phyloP scores from a whole-genome alignment of 768 basidiomycete genomes.

The Cyclocybe aegerita region DNA sequence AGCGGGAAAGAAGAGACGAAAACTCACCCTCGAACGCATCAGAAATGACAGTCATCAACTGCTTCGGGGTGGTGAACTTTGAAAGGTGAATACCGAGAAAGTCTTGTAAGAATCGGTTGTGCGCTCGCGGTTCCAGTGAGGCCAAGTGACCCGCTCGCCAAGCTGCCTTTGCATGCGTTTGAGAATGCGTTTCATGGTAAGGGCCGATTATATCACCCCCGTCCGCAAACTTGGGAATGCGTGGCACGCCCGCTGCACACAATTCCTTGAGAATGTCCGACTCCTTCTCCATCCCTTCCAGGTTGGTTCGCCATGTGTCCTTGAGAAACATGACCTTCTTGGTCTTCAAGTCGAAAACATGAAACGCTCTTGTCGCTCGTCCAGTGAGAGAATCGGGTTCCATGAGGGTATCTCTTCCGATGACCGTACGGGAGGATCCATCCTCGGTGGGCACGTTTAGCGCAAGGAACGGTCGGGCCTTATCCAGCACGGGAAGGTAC shows the following conservation, averaged over 20 bases:
- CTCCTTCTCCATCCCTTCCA: slow-evolving; percentile 15
- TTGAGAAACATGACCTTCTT: slow-evolving; percentile 24
- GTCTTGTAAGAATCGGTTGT: too few relatives aligned
- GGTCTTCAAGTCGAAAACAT: slow-evolving; percentile 7
- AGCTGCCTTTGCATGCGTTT: background rate
- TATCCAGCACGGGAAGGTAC: too few relatives aligned
- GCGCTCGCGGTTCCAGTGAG: too few relatives aligned
- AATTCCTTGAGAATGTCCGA: slow-evolving; percentile 15
- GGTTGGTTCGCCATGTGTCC: slow-evolving; percentile 25
- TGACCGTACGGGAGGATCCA: too few relatives aligned
- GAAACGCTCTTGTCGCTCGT: slow-evolving; percentile 15
- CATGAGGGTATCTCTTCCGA: too few relatives aligned
- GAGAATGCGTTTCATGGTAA: background rate
- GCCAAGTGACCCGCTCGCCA: background rate
- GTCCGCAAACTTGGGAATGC: slow-evolving; percentile 19
- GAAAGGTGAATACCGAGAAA: too few relatives aligned
- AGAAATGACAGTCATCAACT: background rate
- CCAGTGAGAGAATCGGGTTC: too few relatives aligned
- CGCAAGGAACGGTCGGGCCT: too few relatives aligned
- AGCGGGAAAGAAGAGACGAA: background rate
- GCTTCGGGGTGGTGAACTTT: background rate
- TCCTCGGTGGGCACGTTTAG: too few relatives aligned
- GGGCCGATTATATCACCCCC: background rate
- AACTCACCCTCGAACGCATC: background rate
- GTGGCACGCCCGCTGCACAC: slow-evolving; percentile 8